These are phyloP conservation scores for Eimeria praecox DNA, from an alignment of 169 alveolate species.

Conservation along the genomic window DNA sequence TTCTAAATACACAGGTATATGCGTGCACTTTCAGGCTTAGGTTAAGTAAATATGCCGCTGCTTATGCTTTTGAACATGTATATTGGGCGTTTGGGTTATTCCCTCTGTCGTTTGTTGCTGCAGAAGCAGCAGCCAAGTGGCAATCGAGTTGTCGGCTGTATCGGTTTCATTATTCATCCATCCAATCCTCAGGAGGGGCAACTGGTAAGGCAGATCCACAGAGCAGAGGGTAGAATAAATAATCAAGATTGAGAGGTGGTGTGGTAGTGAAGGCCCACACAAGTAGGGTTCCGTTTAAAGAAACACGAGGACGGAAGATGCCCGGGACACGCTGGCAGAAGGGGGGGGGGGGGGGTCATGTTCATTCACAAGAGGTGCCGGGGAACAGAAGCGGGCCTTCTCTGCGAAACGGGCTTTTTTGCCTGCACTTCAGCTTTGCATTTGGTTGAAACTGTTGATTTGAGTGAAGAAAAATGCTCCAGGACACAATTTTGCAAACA, in stretches of 20 bases:
- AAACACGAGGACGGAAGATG: neutral
- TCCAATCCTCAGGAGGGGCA: slow-evolving; percentile 63
- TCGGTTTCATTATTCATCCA: slow-evolving; percentile 43
- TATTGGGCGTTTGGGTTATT: neutral
- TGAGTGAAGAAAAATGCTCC: neutral
- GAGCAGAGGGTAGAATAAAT: neutral
- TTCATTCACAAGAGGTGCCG: neutral
- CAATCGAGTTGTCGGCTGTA: slow-evolving; percentile 51
- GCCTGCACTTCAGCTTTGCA: neutral
- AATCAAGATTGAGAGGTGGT: neutral
- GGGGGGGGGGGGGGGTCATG: neutral
- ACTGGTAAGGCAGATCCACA: slow-evolving; percentile 34
- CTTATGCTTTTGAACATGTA: neutral
- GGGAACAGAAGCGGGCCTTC: neutral
- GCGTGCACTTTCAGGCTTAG: neutral
- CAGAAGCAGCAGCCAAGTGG: slow-evolving; percentile 39
- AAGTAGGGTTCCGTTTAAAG: neutral
- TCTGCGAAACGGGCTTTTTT: neutral
- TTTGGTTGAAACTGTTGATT: neutral
- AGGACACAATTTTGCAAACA: no score
- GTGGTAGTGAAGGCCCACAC: neutral
- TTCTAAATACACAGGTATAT: neutral
- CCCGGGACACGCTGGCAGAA: neutral
- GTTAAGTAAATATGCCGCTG: neutral
- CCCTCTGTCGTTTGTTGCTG: neutral